A percentile compares a stretch with the other conserved stretches of the same genome.
phyloP scores from a whole-genome alignment of 2,329 filamentous ascomycete genomes.

The Coniella vitis region DNA sequence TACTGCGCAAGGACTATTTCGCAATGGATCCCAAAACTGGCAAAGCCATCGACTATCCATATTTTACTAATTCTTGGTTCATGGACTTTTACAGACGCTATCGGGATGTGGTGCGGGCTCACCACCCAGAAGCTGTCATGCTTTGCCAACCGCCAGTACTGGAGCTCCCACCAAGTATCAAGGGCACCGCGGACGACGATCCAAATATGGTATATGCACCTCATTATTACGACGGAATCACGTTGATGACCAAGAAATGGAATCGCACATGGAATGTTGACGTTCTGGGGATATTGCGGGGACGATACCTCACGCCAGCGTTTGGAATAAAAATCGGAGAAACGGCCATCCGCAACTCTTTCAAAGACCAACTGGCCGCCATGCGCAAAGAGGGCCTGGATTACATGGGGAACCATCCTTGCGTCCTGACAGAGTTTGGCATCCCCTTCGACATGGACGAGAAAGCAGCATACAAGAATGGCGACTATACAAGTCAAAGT shows the following conservation, averaged over 20 bases:
- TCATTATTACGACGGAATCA: slow-evolving; percentile 96
- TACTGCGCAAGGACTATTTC: slow-evolving; percentile 86
- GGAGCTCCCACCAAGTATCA: slow-evolving; percentile 83
- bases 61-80: slow-evolving; percentile 88
- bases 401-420: slow-evolving; percentile 81
- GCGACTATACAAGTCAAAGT: slow-evolving; percentile 88
- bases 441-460: slow-evolving; percentile 99
- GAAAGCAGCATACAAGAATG: slow-evolving; percentile 89
- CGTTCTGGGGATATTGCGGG: slow-evolving; percentile 83
- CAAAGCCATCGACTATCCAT: slow-evolving; percentile 67
- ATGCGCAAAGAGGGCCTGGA: slow-evolving; percentile 84
- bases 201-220: slow-evolving; percentile 85
- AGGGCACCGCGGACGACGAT: slow-evolving; percentile 83
- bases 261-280: slow-evolving; percentile 97
- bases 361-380: slow-evolving; percentile 77
- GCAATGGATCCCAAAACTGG: slow-evolving; percentile 69
- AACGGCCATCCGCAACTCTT: slow-evolving; percentile 87
- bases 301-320: slow-evolving; percentile 79
- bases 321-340: slow-evolving; percentile 92
- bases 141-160: slow-evolving; percentile 88
- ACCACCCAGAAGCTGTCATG: slow-evolving; percentile 78
- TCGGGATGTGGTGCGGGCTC: slow-evolving; percentile 62
- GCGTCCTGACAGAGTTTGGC: slow-evolving; percentile 88
- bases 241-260: slow-evolving; percentile 97
- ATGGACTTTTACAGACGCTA: slow-evolving; percentile 79